Evolutionary conservation across 805 yeast species (phyloP).

Genomic region (Saturnispora galanensis): DNA sequence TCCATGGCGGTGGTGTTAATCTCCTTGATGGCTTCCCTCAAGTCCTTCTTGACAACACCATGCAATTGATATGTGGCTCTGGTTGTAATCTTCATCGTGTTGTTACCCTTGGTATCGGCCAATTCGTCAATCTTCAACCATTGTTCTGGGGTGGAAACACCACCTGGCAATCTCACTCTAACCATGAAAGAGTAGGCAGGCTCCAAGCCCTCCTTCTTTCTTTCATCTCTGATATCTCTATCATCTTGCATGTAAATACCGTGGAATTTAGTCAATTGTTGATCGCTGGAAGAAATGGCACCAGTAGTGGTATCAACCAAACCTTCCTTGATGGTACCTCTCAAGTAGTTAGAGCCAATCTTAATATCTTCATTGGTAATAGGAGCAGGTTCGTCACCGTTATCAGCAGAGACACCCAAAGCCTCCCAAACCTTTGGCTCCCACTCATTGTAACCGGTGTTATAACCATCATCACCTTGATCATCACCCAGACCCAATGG

Average conservation of each 20-base stretch:
- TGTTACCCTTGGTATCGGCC: constrained; percentile 77
- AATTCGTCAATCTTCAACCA: constrained; percentile 81
- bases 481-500: constrained; percentile 90
- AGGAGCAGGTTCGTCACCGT: constrained; percentile 84
- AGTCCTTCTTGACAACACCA: constrained; percentile 82
- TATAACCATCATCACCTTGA: constrained; percentile 93
- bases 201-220: constrained; percentile 86
- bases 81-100: constrained; percentile 88
- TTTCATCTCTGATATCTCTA: constrained; percentile 87
- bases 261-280: constrained; percentile 92
- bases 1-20: constrained; percentile 88
- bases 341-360: constrained; percentile 70
- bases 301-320: constrained; percentile 77
- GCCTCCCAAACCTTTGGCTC: constrained; percentile 79
- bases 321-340: constrained; percentile 91
- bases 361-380: constrained; percentile 95
- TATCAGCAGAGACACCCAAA: constrained; percentile 79
- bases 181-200: constrained; percentile 98
- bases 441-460: constrained; percentile 87
- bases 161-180: constrained; percentile 91
- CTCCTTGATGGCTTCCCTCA: constrained; percentile 86
- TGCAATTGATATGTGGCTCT: constrained; percentile 96
- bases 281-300: constrained; percentile 82
- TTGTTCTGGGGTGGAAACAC: constrained; percentile 77
- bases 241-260: constrained; percentile 99